phyloP scores from a whole-genome alignment of 1,139 yeast genomes.

The Suhomyces guaymorum region DNA sequence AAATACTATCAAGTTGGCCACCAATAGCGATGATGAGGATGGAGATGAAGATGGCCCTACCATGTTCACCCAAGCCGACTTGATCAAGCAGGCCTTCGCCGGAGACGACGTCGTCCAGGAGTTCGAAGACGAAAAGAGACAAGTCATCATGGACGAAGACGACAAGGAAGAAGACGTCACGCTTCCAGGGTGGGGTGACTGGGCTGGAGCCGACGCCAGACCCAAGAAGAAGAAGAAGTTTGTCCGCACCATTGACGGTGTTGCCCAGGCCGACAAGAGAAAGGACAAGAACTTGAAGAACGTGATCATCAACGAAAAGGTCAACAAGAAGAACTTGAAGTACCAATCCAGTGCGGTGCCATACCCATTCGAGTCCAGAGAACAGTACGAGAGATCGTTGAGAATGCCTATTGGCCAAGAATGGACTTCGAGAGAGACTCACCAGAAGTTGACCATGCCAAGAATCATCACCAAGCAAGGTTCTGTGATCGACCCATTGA shows the following conservation, averaged over 20 bases:
- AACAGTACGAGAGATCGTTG: constrained; percentile 90
- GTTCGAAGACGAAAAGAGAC: constrained; percentile 71
- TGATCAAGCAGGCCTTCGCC: constrained; percentile 90
- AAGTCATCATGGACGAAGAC: constrained; percentile 73
- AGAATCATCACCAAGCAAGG: constrained; percentile 85
- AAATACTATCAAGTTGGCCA: constrained; percentile 43
- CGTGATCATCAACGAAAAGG: constrained; percentile 87
- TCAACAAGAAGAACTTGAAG: constrained; percentile 79
- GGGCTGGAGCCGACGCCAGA: constrained; percentile 64
- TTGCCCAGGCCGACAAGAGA: constrained; percentile 67
- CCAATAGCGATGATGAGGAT: constrained; percentile 34
- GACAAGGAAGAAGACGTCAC: constrained; percentile 85
- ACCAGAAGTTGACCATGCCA: constrained; percentile 88
- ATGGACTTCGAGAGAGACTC: constrained; percentile 88
- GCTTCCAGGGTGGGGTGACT: constrained; percentile 93
- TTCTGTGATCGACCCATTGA: constrained; percentile 85
- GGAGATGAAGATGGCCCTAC: constrained; percentile 30
- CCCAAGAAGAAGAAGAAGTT: constrained; percentile 59
- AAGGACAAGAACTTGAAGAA: constrained; percentile 72
- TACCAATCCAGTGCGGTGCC: constrained; percentile 89
- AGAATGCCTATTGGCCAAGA: constrained; percentile 98
- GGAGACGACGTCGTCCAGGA: constrained; percentile 91
- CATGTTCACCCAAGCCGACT: constrained; percentile 75
- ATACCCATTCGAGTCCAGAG: constrained; percentile 88
- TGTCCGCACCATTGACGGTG: constrained; percentile 71